Percentiles rank a stretch among this genome's conserved stretches.
Evolutionary conservation across 805 yeast species (phyloP).

Genomic region (Lipomyces starkeyi): DNA sequence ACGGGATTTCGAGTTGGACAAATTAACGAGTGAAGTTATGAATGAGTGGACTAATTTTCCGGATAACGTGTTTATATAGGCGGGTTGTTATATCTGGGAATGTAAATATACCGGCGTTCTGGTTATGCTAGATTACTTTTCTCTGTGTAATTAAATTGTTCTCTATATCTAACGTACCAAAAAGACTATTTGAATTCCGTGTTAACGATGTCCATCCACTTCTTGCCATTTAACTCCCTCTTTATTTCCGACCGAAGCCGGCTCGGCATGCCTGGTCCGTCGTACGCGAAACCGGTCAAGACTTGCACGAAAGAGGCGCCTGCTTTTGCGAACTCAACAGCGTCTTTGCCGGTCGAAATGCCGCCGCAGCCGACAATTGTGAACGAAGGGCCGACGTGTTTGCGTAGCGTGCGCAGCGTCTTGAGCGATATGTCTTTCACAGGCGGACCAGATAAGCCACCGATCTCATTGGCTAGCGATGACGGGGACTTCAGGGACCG

Average conservation of each 20-base stretch:
- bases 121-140: not conserved
- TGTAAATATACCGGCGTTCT: not conserved
- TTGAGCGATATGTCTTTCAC: constrained; percentile 77
- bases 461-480: constrained; percentile 62
- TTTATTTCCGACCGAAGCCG: constrained; percentile 65
- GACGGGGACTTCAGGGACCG: constrained; percentile 57
- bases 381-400: constrained; percentile 74
- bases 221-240: constrained; percentile 73
- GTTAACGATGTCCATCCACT: constrained; percentile 84
- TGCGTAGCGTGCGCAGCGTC: constrained; percentile 73
- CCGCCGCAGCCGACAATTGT: constrained; percentile 96
- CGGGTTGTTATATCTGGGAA: not conserved
- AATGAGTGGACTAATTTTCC: not conserved
- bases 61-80: not conserved
- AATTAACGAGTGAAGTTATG: not conserved
- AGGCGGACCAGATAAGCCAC: constrained; percentile 94
- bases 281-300: constrained; percentile 89
- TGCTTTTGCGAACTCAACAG: constrained; percentile 86
- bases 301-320: constrained; percentile 91
- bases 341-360: constrained; percentile 84
- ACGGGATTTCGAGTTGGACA: not conserved
- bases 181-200: constrained; percentile 48
- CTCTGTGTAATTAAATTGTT: not conserved
- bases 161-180: not conserved
- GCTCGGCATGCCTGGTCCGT: constrained; percentile 84